Evolutionary conservation across 2,329 filamentous ascomycete genomes (phyloP), one percentile per base, ranked within the genome.

Genomic region (Beauveria caledonica): DNA sequence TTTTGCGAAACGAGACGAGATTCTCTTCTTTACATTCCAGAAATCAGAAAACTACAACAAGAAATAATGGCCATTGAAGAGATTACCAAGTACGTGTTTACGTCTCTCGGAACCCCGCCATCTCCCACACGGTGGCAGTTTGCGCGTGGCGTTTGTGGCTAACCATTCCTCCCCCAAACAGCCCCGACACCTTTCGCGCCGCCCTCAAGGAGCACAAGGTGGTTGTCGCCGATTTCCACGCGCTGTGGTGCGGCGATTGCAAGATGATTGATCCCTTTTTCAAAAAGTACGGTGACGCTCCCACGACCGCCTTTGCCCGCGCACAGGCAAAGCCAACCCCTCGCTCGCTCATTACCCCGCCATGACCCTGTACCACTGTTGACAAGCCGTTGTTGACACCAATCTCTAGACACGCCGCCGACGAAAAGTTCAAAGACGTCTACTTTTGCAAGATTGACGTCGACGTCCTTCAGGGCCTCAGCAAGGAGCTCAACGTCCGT

Each of bases 181-280:
- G 60, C 36, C 45, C 53, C 7, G 62, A 63, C 10, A 49, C 40
- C 27, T 63, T 63, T 44, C 56, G 58, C 29, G 58, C 61, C 6
- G 58, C 60, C 10, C 51, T 64, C 53, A 61, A 62, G 55, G 53
- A 64, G 52, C 61, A 84, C 70, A 78, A 78, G 50, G 73, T 88
- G 64, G 81, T 92, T 67, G 78, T 95, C 64, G 76, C 95, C 70
- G 91, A 96, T 80, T 90, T 86, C 78, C 90, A 87, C 74, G 91
- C 91, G 60, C 85, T 80, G 64, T 96, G 91, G 91, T 96, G 91
- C 79, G 90, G 90, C 64, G 91, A 91, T 63, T 96, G 91, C 87
- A 95, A 91, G 80, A 81, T 86, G 67, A 92, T 96, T 68, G 84
- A 90, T 40, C 91, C 91, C 62, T 74, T 84, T 63, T 78, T 94